Conservation (phyloP, 768 basidiomycete species). For the Tephrocybe rancida region DNA sequence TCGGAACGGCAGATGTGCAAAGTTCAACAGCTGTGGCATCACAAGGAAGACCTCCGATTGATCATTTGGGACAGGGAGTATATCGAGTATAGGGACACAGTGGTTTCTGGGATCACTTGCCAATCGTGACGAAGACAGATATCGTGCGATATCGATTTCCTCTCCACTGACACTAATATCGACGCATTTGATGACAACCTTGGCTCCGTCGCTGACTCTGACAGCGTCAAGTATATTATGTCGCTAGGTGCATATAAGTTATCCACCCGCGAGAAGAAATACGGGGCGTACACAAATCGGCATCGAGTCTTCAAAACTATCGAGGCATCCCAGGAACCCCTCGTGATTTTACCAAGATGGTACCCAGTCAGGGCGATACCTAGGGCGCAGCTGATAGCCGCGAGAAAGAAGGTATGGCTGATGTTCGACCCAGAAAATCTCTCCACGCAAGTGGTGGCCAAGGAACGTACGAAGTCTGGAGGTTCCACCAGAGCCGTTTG, state of each 20-base stretch:
- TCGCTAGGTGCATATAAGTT: too few relatives aligned
- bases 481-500: neutral
- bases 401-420: conserved; percentile 2
- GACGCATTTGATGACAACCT: conserved; percentile 21
- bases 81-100: conserved; percentile 23
- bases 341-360: neutral
- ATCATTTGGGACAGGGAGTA: conserved; percentile 20
- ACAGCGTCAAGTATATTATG: conserved; percentile 24
- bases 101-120: conserved; percentile 22
- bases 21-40: conserved; percentile 21
- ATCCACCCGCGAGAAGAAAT: too few relatives aligned
- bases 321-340: neutral
- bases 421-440: conserved; percentile 1
- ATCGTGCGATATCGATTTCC: neutral
- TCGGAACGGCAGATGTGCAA: conserved; percentile 21
- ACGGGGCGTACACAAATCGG: too few relatives aligned
- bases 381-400: conserved; percentile 6
- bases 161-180: neutral
- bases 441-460: neutral
- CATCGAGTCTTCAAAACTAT: too few relatives aligned
- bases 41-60: conserved; percentile 16
- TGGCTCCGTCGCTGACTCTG: conserved; percentile 14
- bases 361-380: conserved; percentile 6
- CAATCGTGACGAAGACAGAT: conserved; percentile 15
- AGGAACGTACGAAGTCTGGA: neutral